Conservation (phyloP, 495 filamentous ascomycete species). For the Sabuloglossum arenarium region DNA sequence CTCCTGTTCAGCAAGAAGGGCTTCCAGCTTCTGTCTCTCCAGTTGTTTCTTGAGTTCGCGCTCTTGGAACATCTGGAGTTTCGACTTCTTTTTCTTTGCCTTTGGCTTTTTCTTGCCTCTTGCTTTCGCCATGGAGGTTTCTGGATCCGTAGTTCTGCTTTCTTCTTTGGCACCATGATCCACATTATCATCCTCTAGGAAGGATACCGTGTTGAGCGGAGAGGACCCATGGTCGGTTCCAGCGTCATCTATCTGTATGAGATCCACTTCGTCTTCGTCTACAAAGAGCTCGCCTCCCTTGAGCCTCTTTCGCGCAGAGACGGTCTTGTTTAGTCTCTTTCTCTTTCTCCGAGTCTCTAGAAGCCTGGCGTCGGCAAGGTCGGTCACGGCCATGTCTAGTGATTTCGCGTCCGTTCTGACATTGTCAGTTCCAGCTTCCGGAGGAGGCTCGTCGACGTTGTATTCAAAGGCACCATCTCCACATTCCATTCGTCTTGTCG, state of each 20-base stretch:
- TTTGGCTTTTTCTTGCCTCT: slow-evolving; percentile 24
- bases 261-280: slow-evolving; percentile 4
- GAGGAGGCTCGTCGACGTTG: neutral
- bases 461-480: slow-evolving; percentile 20
- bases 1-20: slow-evolving; percentile 13
- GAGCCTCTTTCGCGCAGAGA: slow-evolving; percentile 43
- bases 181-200: neutral
- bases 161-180: neutral
- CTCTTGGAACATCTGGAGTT: slow-evolving; percentile 53
- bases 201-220: neutral
- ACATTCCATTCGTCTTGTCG: slow-evolving; percentile 15
- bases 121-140: slow-evolving; percentile 20
- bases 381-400: neutral
- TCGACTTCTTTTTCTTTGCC: slow-evolving; percentile 38
- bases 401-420: neutral
- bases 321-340: slow-evolving; percentile 40
- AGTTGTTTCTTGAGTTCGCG: slow-evolving; percentile 35
- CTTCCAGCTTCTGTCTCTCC: slow-evolving; percentile 21
- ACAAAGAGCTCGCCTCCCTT: slow-evolving; percentile 20
- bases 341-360: slow-evolving; percentile 31
- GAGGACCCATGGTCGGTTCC: neutral
- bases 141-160: slow-evolving; percentile 22
- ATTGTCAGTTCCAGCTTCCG: neutral
- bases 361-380: neutral
- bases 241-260: neutral